phyloP scores from a whole-genome alignment of 2,329 filamentous ascomycete species.

The Exophiala alcalophila region DNA sequence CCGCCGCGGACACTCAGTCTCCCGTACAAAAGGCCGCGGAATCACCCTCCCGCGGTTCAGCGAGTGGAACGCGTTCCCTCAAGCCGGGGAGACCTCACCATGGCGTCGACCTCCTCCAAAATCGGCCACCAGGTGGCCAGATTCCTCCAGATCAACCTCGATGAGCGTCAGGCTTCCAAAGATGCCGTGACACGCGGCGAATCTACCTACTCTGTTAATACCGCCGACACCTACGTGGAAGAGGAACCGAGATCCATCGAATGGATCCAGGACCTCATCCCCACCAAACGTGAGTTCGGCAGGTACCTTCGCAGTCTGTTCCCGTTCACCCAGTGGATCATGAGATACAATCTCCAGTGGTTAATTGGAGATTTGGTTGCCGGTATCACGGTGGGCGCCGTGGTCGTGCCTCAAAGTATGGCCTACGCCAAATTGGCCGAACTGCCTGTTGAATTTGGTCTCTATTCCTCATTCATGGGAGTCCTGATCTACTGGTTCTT shows the following conservation, averaged over 20 bases:
- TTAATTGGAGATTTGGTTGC: slow-evolving; percentile 83
- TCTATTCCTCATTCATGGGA: slow-evolving; percentile 96
- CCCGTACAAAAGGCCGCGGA: too few relatives aligned
- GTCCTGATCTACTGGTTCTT: slow-evolving; percentile 97
- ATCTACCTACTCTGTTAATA: slow-evolving; percentile 71
- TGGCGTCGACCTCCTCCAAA: slow-evolving; percentile 47
- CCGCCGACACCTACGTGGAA: slow-evolving; percentile 77
- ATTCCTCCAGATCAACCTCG: slow-evolving; percentile 75
- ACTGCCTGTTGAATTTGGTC: slow-evolving; percentile 75
- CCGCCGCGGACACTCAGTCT: too few relatives aligned
- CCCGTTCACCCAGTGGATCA: slow-evolving; percentile 86
- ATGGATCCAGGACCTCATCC: slow-evolving; percentile 65
- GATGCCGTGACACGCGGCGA: slow-evolving; percentile 72
- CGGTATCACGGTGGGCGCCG: slow-evolving; percentile 70
- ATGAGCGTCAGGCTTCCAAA: slow-evolving; percentile 56
- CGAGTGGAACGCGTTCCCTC: slow-evolving; percentile 9
- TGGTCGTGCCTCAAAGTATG: slow-evolving; percentile 96
- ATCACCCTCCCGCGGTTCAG: slow-evolving; percentile 5
- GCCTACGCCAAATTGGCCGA: slow-evolving; percentile 83
- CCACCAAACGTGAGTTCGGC: slow-evolving; percentile 53
- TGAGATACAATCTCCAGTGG: slow-evolving; percentile 86
- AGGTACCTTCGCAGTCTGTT: slow-evolving; percentile 72
- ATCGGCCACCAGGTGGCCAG: slow-evolving; percentile 73
- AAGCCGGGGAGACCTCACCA: slow-evolving; percentile 11
- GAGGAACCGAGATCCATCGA: slow-evolving; percentile 72